Evolutionary conservation across 108 stramenopile species (phyloP).

Genomic region (Pseudonitzschia pungens): DNA sequence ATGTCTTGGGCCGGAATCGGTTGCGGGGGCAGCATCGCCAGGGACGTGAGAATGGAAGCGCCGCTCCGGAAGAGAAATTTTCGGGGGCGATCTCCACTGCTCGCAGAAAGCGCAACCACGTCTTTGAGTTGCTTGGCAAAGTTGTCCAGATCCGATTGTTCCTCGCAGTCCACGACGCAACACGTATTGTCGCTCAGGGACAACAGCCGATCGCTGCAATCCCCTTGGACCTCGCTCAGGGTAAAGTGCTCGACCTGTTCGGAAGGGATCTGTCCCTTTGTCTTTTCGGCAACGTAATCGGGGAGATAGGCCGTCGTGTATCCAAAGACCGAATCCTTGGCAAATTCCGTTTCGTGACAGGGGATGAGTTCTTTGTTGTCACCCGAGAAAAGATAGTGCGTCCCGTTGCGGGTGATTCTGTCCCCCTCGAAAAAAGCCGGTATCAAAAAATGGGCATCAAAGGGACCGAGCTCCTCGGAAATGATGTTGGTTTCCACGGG

Average conservation of each 20-base stretch:
- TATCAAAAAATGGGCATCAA: constrained; percentile 36
- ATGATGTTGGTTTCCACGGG: constrained; percentile 45
- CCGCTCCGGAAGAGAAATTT: constrained; percentile 32
- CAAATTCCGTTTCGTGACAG: constrained; percentile 52
- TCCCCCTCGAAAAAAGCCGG: constrained; percentile 59
- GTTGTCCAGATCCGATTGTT: constrained; percentile 41
- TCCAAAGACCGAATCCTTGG: constrained; percentile 51
- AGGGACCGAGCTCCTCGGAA: constrained; percentile 39
- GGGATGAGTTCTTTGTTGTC: constrained; percentile 17
- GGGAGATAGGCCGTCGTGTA: constrained; percentile 46
- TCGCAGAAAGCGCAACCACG: neutral
- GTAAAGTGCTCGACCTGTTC: constrained; percentile 13
- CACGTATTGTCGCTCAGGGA: constrained; percentile 14
- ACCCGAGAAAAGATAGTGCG: constrained; percentile 39
- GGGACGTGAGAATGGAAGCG: constrained; percentile 42
- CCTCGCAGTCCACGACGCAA: constrained; percentile 46
- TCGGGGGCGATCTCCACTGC: neutral
- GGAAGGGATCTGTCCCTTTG: constrained; percentile 17
- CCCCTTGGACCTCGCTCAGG: constrained; percentile 18
- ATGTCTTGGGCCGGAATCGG: constrained; percentile 34
- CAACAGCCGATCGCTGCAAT: constrained; percentile 19
- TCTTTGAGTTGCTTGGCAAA: constrained; percentile 15
- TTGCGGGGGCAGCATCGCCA: constrained; percentile 35
- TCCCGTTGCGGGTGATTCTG: constrained; percentile 40
- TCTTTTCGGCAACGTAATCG: constrained; percentile 52